Evolutionary conservation across 2,329 filamentous ascomycete species (phyloP).

Genomic region (Parastagonospora avenae): DNA sequence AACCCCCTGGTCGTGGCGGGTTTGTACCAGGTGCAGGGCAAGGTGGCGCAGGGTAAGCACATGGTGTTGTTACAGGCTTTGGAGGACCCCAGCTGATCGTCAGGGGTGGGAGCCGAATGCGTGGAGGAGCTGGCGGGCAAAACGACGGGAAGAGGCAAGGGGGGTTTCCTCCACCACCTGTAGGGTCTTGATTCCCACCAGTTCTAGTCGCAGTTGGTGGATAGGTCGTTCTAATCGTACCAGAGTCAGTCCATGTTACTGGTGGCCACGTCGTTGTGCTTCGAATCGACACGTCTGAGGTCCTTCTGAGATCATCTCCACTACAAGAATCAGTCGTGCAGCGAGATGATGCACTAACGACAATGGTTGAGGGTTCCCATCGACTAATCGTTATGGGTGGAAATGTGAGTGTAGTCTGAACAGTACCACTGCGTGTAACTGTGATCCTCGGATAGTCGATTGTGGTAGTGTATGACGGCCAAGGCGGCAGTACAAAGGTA

Average conservation of each 20-base stretch:
- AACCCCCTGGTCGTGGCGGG: neutral
- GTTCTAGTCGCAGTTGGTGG: neutral
- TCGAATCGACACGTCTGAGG: conserved; percentile 2
- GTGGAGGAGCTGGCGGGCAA: conserved; percentile 3
- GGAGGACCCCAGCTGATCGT: conserved; percentile 4
- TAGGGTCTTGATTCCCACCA: too few relatives aligned
- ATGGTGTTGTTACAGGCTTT: conserved; percentile 4
- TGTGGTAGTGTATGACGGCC: conserved; percentile 4
- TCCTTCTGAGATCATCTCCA: neutral
- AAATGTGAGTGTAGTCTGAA: conserved; percentile 9
- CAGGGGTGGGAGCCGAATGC: neutral
- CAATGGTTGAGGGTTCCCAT: conserved; percentile 7
- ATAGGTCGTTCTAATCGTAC: neutral
- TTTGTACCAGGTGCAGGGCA: neutral
- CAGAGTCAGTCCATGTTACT: neutral
- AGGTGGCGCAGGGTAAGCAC: conserved; percentile 1
- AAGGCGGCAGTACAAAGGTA: conserved; percentile 10
- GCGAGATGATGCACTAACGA: neutral
- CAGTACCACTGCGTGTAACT: conserved; percentile 4
- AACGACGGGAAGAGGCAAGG: conserved; percentile 2
- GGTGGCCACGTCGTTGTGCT: conserved; percentile 5
- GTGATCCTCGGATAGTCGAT: conserved; percentile 12
- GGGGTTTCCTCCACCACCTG: neutral
- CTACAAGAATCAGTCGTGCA: conserved; percentile 3
- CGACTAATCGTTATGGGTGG: conserved; percentile 9